phyloP scores from a whole-genome alignment of 2,329 filamentous ascomycete genomes.

The Zymoseptoria crescenta region DNA sequence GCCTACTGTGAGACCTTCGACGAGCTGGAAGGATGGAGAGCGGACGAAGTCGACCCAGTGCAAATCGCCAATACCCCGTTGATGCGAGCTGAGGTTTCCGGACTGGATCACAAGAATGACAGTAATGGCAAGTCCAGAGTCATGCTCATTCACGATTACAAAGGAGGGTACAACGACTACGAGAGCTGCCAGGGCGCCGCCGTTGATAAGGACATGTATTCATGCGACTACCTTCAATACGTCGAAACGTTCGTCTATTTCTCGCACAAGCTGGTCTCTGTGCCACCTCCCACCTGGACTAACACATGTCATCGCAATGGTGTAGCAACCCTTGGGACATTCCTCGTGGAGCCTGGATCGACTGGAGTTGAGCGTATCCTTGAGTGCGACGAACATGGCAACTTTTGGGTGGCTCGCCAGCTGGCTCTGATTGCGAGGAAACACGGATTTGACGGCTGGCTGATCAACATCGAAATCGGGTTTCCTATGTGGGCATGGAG shows the following conservation, averaged over 20 bases:
- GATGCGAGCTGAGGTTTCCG: slow-evolving; percentile 8
- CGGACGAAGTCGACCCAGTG: slow-evolving; percentile 27
- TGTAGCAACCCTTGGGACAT: slow-evolving; percentile 36
- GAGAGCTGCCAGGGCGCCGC: slow-evolving; percentile 31
- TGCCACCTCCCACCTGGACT: slow-evolving; percentile 40
- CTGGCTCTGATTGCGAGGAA: slow-evolving; percentile 33
- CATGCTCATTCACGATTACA: slow-evolving; percentile 34
- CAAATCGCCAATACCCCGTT: slow-evolving; percentile 35
- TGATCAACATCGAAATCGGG: slow-evolving; percentile 40
- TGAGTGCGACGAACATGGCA: slow-evolving; percentile 2
- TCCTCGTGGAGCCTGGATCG: slow-evolving; percentile 38
- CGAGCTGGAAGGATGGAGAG: slow-evolving; percentile 31
- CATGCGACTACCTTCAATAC: slow-evolving; percentile 38
- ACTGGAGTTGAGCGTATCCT: slow-evolving; percentile 28
- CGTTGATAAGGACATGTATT: slow-evolving; percentile 30
- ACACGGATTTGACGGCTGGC: slow-evolving; percentile 42
- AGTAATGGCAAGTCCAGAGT: slow-evolving; percentile 20
- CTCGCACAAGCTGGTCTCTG: slow-evolving; percentile 39
- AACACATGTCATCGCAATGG: slow-evolving; percentile 42
- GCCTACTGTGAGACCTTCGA: slow-evolving; percentile 36
- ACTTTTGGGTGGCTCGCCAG: slow-evolving; percentile 29
- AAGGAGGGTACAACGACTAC: slow-evolving; percentile 40
- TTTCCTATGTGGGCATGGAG: slow-evolving; percentile 32
- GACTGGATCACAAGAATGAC: slow-evolving; percentile 6
- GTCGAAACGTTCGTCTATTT: slow-evolving; percentile 42